Base-by-base conservation (phyloP, 371 early-diverging fungal genomes). In the Mycotypha africana region DNA sequence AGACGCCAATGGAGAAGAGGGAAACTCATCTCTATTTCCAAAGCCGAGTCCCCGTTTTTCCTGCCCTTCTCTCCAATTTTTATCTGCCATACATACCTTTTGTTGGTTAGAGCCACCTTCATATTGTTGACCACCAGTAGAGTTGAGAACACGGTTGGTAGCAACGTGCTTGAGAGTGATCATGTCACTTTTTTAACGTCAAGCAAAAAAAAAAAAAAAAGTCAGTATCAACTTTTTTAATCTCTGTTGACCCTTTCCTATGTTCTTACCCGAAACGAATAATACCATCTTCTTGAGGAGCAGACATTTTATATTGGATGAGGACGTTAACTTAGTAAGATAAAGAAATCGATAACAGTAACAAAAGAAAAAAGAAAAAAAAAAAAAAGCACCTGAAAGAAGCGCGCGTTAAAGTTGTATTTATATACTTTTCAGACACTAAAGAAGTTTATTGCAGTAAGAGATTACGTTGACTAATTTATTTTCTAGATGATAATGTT, bases 101-200 rank as follows among this genome's bases (percentile, higher is more conserved):
- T 78, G 74, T 59, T 84, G 81, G 25, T 56, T 53, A 40, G 78
- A 78, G 24, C 82, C 81, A 19, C 58, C 37, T 37, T 62, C 51
- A 16, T 80, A 71, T 32, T 47, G 45, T 20, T 44, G 45, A 22
- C 45, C 55, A 9, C 28, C 46, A 45, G 36, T 42, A 16, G 76
- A 70, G 23, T 65, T 60, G 44, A 84, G 56, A 55, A 61, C 76
- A 37, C 78, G 70, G 11, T 71, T 74, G 3, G 82, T 80, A 41
- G 65, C 65, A 43, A 62, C 65, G 47, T 83, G 84, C 53, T 81
- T 78, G 21, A 83, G 58, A 33, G 51, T 39, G n/a, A 33, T 33
- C 9, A 14, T 9, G 15, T 33, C 34, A 33, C 34, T 33, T 6
- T 9, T 33, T 11, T 33, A 15, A n/a, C 9, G 7, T 9, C 4